Evolutionary conservation across 108 stramenopile genomes (phyloP), one percentile per base, ranked within the genome.

Genomic region (Fragilariopsis cylindrus): DNA sequence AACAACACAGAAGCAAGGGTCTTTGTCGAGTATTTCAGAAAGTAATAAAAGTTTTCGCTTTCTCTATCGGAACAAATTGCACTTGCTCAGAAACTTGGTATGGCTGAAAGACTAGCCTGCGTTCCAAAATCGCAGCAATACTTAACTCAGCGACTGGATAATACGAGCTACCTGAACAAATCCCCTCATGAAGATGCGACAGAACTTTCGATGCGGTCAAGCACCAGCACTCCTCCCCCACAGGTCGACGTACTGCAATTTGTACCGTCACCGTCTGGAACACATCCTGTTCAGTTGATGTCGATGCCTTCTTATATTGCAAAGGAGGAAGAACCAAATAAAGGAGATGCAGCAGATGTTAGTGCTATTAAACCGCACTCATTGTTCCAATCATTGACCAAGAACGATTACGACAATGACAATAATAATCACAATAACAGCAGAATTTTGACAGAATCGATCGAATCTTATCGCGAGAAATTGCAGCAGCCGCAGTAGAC

Each of bases 41-140:
- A 30, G 30, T 30, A 30, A 30, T 30, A 30, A 30, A 30, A 30
- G 30, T 30, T 30, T 30, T 30, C 30, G 30, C 9, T 12, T n/a
- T 63, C 42, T 11, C n/a, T 63, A n/a, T 43, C 40, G 43, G 43
- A 63, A 5, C 43, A 63, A 45, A 45, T 63, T 63, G 62, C 62
- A 7, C 43, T 63, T 43, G 62, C 62, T n/a, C 39, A 63, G 16
- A 45, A 63, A n/a, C 62, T 63, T 41, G 43, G 62, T 4, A 45
- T 45, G 62, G 43, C 9, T 13, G 50, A 52, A 52, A 52, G 12
- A 13, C 50, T 52, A 52, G 50, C 50, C 50, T 13, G 12, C 2
- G 50, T 52, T 52, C 50, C 50, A 52, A 2, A 52, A 52, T 52
- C 62, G 43, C 43, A 41, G n/a, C 41, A 45, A 12, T 30, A 30